Evolutionary conservation across 306 rosid species (phyloP), one percentile per base, ranked within the genome.

Genomic region (Arachis stenosperma): DNA sequence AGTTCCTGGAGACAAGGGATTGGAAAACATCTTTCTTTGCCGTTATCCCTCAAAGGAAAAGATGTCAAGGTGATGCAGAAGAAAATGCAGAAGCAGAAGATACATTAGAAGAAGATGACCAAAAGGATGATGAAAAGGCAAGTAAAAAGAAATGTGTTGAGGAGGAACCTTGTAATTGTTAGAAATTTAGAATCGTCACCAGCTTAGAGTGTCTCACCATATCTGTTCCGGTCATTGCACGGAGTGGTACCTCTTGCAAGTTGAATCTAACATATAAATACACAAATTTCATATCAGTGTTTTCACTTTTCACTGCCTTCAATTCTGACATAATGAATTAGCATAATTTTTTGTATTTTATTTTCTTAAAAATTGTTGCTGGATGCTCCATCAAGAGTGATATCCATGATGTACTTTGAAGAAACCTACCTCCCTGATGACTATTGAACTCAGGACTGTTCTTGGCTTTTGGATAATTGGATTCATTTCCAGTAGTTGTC

Each of bases 41-140:
- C 17, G 99, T 91, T 61, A 87, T 94, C 76, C 97, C 99, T 52
- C 97, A 83, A 64, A 85, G 96, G 80, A 94, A 94, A 79, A 81
- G 91, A 87, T 65, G 81, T 61, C 89, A 69, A 81, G 83, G 71
- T 12, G 89, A 79, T 69, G 67, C 81, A 41, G 86, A 84, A 65
- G 83, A 79, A 44, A 68, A 75, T 69, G 81, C 62, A 40, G 83
- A 70, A 52, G 81, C 68, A 40, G 83, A 70, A 57, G 81, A 60
- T 58, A 67, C 53, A 15, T 37, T 71, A 40, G 86, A 70, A 64
- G 78, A 88, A 75, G 89, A 39, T 7, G 84, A 74, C 14, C 67
- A 67, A 54, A 50, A 73, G 3, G 79, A 69, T 53, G 57, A 74
- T 36, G 36, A 27, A 74, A 22, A 33, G 12, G 70, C 79, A 44